phyloP scores from a whole-genome alignment of 805 yeast species.

The Lachancea meyersii region DNA sequence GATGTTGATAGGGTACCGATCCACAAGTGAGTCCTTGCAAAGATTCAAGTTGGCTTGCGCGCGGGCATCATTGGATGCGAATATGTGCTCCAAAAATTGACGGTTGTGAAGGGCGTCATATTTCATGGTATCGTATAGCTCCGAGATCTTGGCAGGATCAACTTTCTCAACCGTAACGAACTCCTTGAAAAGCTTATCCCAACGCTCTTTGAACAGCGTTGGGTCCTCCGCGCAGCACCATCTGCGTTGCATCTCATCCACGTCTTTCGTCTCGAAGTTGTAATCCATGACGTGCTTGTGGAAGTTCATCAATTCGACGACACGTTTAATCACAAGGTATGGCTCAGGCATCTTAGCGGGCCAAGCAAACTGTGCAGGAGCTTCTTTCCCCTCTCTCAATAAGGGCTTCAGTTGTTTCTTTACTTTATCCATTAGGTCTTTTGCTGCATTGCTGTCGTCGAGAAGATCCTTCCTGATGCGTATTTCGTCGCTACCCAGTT shows the following conservation, averaged over 20 bases:
- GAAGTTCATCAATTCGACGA: conserved; percentile 90
- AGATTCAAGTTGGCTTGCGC: conserved; percentile 27
- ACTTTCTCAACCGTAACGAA: conserved; percentile 90
- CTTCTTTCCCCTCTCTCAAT: conserved; percentile 90
- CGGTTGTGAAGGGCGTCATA: conserved; percentile 96
- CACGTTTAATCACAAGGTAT: conserved; percentile 84
- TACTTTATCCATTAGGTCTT: conserved; percentile 94
- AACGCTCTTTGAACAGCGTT: conserved; percentile 79
- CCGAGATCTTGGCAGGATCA: conserved; percentile 95
- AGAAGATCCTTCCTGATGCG: conserved; percentile 81
- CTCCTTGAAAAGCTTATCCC: conserved; percentile 95
- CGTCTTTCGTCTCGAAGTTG: conserved; percentile 65
- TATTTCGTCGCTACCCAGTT: conserved; percentile 69
- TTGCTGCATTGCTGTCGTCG: conserved; percentile 97
- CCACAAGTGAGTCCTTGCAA: conserved; percentile 44
- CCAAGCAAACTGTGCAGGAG: conserved; percentile 98
- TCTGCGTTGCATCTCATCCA: conserved; percentile 57
- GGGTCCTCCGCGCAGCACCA: conserved; percentile 99
- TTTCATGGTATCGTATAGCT: conserved; percentile 96
- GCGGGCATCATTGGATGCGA: conserved; percentile 53
- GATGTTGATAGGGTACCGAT: conserved; percentile 66
- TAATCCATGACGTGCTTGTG: conserved; percentile 78
- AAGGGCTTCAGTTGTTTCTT: conserved; percentile 93
- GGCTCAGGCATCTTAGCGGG: conserved; percentile 98
- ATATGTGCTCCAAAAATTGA: conserved; percentile 76